phyloP scores from a whole-genome alignment of 2,329 filamentous ascomycete species.

The Fusarium newnesense region DNA sequence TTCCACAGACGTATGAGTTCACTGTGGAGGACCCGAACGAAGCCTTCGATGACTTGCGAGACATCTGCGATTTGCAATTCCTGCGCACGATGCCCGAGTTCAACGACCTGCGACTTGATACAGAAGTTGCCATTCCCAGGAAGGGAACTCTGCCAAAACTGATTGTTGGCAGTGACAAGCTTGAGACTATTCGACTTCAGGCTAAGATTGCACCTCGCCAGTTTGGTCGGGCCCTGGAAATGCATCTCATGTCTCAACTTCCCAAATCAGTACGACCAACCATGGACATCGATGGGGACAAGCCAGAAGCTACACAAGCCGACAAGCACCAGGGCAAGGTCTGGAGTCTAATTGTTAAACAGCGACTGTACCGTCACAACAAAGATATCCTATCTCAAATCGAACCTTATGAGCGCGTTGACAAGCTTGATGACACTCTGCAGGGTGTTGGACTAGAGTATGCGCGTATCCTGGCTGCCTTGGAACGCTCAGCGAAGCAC shows the following conservation, averaged over 20 bases:
- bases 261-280: conserved; percentile 66
- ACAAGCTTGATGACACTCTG: conserved; percentile 77
- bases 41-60: conserved; percentile 82
- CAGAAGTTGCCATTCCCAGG: conserved; percentile 59
- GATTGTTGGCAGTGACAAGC: conserved; percentile 67
- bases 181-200: conserved; percentile 67
- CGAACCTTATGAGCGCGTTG: conserved; percentile 73
- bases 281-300: conserved; percentile 55
- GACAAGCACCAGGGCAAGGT: conserved; percentile 73
- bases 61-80: conserved; percentile 76
- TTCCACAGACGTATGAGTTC: conserved; percentile 79
- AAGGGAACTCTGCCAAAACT: conserved; percentile 58
- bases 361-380: conserved; percentile 80
- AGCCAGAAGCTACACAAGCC: conserved; percentile 58
- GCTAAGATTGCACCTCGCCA: conserved; percentile 82
- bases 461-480: conserved; percentile 67
- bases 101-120: conserved; percentile 64
- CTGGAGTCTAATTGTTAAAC: conserved; percentile 81
- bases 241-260: conserved; percentile 74
- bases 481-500: conserved; percentile 53
- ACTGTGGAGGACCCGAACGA: conserved; percentile 96
- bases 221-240: conserved; percentile 78
- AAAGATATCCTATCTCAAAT: conserved; percentile 76
- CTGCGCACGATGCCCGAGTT: conserved; percentile 71
- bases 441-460: conserved; percentile 78